phyloP scores from a whole-genome alignment of 148 eudicot genomes.

The Vaccinium myrtillus region DNA sequence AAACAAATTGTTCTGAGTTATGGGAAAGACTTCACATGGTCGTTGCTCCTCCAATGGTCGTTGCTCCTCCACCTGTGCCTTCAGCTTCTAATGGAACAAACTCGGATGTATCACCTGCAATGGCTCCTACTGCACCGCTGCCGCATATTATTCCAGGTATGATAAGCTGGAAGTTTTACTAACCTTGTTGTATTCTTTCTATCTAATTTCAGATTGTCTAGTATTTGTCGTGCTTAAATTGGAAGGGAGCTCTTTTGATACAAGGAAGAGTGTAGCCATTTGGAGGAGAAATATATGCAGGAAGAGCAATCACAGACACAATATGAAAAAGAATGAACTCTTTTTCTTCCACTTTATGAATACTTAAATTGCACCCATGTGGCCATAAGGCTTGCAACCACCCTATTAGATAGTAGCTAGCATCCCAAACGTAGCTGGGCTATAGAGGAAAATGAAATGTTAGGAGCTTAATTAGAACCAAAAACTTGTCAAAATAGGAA shows the following conservation, averaged over 20 bases:
- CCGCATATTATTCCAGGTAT: neutral
- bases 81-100: constrained; percentile 24
- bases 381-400: neutral
- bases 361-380: neutral
- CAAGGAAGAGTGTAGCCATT: neutral
- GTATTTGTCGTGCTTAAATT: neutral
- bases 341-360: neutral
- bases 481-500: neutral
- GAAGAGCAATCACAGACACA: neutral
- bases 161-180: neutral
- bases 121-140: constrained; percentile 33
- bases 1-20: constrained; percentile 92
- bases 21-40: constrained; percentile 63
- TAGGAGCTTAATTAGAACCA: neutral
- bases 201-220: neutral
- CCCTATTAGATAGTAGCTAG: neutral
- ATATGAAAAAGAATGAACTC: neutral
- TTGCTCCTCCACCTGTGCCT: constrained; percentile 46
- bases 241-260: neutral
- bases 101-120: constrained; percentile 44
- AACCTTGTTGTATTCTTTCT: neutral
- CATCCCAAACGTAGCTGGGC: neutral
- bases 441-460: neutral
- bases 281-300: neutral
- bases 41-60: constrained; percentile 39